Evolutionary conservation across 306 rosid species (phyloP).

Genomic region (Rubus parviflorus): DNA sequence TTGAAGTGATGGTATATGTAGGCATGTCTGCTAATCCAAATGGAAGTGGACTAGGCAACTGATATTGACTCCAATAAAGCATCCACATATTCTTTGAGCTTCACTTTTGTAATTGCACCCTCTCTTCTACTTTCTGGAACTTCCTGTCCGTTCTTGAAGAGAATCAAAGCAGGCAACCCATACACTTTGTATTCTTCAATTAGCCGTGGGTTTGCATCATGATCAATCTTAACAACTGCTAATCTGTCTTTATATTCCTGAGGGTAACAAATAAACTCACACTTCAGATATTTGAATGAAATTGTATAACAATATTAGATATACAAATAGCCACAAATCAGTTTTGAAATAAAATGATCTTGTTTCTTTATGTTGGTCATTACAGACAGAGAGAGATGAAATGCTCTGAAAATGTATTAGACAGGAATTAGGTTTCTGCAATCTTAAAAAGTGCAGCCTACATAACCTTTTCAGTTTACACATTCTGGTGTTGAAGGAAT

Average conservation of each 20-base stretch:
- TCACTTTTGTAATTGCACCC: conserved; percentile 78
- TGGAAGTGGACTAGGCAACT: conserved; percentile 41
- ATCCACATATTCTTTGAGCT: conserved; percentile 70
- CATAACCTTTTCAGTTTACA: neutral
- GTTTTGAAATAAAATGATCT: neutral
- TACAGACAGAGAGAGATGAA: neutral
- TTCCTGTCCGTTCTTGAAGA: conserved; percentile 73
- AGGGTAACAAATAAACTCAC: conserved; percentile 8
- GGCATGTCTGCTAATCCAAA: conserved; percentile 2
- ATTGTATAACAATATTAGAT: neutral
- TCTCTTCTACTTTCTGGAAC: conserved; percentile 83
- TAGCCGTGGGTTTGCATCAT: conserved; percentile 71
- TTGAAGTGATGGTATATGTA: neutral
- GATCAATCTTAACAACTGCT: conserved; percentile 76
- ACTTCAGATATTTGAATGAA: neutral
- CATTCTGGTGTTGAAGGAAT: neutral
- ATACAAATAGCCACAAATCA: neutral
- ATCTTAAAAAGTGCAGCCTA: neutral
- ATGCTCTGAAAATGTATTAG: neutral
- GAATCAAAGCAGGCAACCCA: conserved; percentile 74
- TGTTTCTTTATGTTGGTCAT: neutral
- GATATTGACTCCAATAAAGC: conserved; percentile 60
- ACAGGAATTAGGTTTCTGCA: neutral
- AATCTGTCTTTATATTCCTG: conserved; percentile 81
- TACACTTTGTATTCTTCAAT: conserved; percentile 76